A percentile compares a stretch with the other conserved stretches of the same genome.
phyloP scores from a whole-genome alignment of 495 filamentous ascomycete species.

The Penicillium robsamsonii region DNA sequence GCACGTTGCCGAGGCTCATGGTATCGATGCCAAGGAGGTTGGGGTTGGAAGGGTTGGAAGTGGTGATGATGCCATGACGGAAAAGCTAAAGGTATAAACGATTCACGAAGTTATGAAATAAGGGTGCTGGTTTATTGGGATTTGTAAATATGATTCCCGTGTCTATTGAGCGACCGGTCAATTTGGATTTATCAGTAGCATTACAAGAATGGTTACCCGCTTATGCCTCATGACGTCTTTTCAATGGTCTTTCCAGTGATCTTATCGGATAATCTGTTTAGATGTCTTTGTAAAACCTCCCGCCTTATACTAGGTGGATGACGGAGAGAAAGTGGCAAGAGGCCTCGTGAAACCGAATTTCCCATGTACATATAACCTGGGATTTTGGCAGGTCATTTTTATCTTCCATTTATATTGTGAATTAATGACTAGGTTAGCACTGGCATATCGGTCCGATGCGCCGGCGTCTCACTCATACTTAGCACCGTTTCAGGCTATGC shows the following conservation, averaged over 20 bases:
- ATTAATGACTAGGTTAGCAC: not conserved
- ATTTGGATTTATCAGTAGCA: too few relatives aligned
- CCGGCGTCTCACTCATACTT: not conserved
- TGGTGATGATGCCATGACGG: not conserved
- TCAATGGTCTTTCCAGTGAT: too few relatives aligned
- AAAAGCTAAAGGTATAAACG: not conserved
- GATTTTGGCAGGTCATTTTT: not conserved
- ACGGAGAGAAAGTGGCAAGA: too few relatives aligned
- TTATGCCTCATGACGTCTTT: too few relatives aligned
- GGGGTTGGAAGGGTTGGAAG: too few relatives aligned
- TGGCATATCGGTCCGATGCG: conserved; percentile 1
- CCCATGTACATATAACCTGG: too few relatives aligned
- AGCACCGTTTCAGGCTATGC: conserved; percentile 7
- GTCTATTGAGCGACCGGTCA: not conserved
- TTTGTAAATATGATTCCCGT: not conserved
- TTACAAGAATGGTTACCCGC: not conserved
- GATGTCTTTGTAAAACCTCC: too few relatives aligned
- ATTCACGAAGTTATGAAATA: not conserved
- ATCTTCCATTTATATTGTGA: not conserved
- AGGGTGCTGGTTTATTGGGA: not conserved
- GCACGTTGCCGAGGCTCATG: not conserved
- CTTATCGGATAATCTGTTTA: too few relatives aligned
- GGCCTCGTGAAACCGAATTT: too few relatives aligned
- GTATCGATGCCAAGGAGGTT: not conserved
- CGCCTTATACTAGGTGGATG: too few relatives aligned